phyloP scores from a whole-genome alignment of 2,329 filamentous ascomycete species.

The Penicillium oxalicum region DNA sequence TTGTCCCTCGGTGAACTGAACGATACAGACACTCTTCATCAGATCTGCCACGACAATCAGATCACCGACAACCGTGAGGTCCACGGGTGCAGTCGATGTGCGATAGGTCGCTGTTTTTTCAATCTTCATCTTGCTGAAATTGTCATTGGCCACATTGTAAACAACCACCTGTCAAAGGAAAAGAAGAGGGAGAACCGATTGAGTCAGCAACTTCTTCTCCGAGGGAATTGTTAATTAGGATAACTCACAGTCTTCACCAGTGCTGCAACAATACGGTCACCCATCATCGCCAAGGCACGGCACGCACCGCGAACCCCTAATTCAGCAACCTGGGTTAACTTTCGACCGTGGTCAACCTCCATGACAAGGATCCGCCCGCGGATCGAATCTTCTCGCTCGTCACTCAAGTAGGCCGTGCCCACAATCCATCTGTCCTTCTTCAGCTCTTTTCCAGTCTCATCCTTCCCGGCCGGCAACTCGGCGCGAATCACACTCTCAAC shows the following conservation, averaged over 20 bases:
- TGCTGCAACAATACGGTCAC: slow-evolving; percentile 73
- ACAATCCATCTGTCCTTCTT: slow-evolving; percentile 74
- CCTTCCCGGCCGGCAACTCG: slow-evolving; percentile 58
- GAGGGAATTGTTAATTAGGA: neutral
- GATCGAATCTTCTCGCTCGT: slow-evolving; percentile 52
- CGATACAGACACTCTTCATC: slow-evolving; percentile 82
- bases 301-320: slow-evolving; percentile 72
- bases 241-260: slow-evolving; percentile 74
- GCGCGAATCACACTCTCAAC: slow-evolving; percentile 79
- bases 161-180: slow-evolving; percentile 48
- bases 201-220: too few relatives aligned
- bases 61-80: slow-evolving; percentile 66
- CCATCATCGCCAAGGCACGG: slow-evolving; percentile 67
- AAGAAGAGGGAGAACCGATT: slow-evolving; percentile 10
- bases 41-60: slow-evolving; percentile 81
- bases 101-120: slow-evolving; percentile 70
- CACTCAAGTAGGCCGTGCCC: slow-evolving; percentile 72
- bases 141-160: slow-evolving; percentile 44
- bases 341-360: slow-evolving; percentile 65
- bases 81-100: slow-evolving; percentile 76
- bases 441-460: slow-evolving; percentile 47
- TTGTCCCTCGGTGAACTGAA: slow-evolving; percentile 61
- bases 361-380: slow-evolving; percentile 77
- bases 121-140: slow-evolving; percentile 46
- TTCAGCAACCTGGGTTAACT: slow-evolving; percentile 65